These are phyloP conservation scores for Ophiostoma populinum DNA, from an alignment of 2,329 filamentous ascomycete genomes.

Conservation along the genomic window DNA sequence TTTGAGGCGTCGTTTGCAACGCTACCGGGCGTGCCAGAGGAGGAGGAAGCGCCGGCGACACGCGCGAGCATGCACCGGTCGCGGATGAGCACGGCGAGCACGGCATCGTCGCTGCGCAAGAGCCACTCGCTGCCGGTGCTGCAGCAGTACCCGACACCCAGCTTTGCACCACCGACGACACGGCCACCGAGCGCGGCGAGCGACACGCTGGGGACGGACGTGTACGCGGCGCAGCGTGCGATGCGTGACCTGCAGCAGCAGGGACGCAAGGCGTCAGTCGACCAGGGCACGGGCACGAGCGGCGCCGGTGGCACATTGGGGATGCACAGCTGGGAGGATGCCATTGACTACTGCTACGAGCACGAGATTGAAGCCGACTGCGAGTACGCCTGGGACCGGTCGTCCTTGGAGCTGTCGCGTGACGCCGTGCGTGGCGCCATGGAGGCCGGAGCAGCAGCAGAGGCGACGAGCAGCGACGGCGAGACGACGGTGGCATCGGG, in stretches of 20 bases:
- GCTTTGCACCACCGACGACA: slow-evolving; percentile 10
- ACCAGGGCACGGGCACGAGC: too few species aligned
- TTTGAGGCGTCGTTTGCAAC: slow-evolving; percentile 20
- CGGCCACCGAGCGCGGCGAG: slow-evolving; percentile 26
- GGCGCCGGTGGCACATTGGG: too few species aligned
- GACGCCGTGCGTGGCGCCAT: slow-evolving; percentile 15
- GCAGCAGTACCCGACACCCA: slow-evolving; percentile 25
- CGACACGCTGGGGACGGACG: slow-evolving; percentile 32
- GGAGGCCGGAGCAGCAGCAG: slow-evolving; percentile 8
- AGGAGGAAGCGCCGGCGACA: slow-evolving; percentile 32
- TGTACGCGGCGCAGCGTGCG: slow-evolving; percentile 20
- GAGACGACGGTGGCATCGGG: too few species aligned
- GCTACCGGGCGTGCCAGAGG: slow-evolving; percentile 44
- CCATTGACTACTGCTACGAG: slow-evolving; percentile 55
- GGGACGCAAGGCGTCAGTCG: too few species aligned
- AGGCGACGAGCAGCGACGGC: too few species aligned
- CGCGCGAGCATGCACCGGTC: slow-evolving; percentile 18
- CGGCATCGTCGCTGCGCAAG: slow-evolving; percentile 31
- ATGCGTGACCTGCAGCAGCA: slow-evolving; percentile 33
- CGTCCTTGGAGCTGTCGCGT: slow-evolving; percentile 30
- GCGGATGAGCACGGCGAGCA: slow-evolving; percentile 28
- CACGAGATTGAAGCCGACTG: slow-evolving; percentile 50
- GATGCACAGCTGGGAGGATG: slow-evolving; percentile 52
- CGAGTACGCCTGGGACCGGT: slow-evolving; percentile 47
- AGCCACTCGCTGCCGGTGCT: slow-evolving; percentile 39